A percentile compares a stretch with the other conserved stretches of the same genome.
Conservation (phyloP, 306 rosid species). For the Sesbania bispinosa region DNA sequence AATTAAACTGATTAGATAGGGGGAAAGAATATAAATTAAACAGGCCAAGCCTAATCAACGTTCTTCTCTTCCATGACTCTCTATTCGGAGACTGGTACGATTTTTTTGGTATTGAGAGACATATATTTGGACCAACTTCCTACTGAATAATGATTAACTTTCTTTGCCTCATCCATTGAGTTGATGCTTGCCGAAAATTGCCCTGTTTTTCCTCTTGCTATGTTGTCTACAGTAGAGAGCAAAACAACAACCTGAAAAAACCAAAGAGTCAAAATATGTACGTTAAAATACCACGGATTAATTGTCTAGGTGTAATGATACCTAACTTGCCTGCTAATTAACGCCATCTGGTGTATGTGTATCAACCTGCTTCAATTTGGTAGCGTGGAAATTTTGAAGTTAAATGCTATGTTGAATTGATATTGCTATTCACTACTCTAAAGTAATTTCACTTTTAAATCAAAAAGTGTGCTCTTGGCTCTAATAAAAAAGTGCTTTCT, state of each 20-base stretch:
- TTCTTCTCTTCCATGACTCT: background rate
- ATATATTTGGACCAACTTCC: background rate
- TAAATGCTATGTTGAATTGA: background rate
- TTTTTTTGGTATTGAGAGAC: conserved; percentile 15
- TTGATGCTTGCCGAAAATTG: conserved; percentile 3
- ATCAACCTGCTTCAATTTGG: background rate
- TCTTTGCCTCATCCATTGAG: background rate
- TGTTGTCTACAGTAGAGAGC: background rate
- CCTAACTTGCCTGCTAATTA: background rate
- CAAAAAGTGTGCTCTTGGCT: no score
- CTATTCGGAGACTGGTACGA: background rate
- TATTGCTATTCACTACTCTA: background rate
- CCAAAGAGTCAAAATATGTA: background rate
- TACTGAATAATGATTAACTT: background rate
- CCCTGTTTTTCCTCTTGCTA: background rate
- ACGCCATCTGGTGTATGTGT: background rate
- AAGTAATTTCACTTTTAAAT: background rate
- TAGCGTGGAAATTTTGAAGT: background rate
- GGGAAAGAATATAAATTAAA: background rate
- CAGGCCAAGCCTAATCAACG: background rate
- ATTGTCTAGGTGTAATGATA: background rate
- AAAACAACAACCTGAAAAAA: background rate
- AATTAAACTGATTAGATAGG: background rate
- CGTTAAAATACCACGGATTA: background rate
- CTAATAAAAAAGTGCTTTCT: no score